Base-by-base conservation (phyloP, 805 yeast species). In the Henningerozyma blattae region DNA sequence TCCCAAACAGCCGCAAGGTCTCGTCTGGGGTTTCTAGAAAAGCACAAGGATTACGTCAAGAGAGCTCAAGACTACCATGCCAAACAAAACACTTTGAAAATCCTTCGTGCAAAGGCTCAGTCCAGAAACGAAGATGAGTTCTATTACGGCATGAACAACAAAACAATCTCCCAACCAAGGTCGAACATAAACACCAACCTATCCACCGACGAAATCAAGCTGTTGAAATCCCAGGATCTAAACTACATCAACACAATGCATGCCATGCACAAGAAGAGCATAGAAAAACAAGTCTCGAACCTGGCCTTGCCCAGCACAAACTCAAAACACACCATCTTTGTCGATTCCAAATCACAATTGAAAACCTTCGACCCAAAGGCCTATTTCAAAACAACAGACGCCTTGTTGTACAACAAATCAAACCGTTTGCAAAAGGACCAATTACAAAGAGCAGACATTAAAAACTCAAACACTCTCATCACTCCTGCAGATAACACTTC, bases 91-190 rank as follows among this genome's bases (percentile, higher is more conserved):
- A 65, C 72, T 6, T 42, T 91, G 34, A 82, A 81, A 59, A 67
- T 78, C 1, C 67, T 91, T 37, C 74, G 81, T 44, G 65, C 67
- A 28, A 89, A 85, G 52, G 93, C 82, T 2, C 62, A 67, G 25
- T 67, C 68, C 30, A 70, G 85, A 46, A 91, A 91, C 54, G 94
- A 93, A 13, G 98, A 91, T 67, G 98, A 91, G 58, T 91, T 81
- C 62, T 86, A 89, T 58, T 95, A 85, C 71, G 91, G 85, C 15
- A 91, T 91, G 98, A 15, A 27, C 8, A 24, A 24, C n/a, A n/a
- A 13, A 6, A 12, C 10, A 24, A 13, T 8, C 7, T 6, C 15
- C n/a, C 72, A 77, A 22, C 65, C 68, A 12, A 64, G 67, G 39
- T 60, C 65, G 2, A 62, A 68, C 9, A 26, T 22, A 4, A 96